These are phyloP conservation scores for Daldinia eschscholtzii DNA, from an alignment of 2,329 filamentous ascomycete species.

Conservation along the genomic window DNA sequence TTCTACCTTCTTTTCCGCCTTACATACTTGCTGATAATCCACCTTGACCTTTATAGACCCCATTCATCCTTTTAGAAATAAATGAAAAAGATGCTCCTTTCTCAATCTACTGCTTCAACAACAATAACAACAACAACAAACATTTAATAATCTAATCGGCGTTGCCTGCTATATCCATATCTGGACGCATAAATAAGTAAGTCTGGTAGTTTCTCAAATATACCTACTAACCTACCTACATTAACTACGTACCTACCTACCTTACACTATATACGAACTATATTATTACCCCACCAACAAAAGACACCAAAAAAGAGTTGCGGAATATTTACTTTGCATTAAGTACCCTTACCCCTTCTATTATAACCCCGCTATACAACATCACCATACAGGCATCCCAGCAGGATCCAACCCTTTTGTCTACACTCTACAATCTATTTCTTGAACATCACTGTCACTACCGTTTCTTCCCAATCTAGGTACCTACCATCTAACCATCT, in stretches of 20 bases:
- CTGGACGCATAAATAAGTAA: background rate
- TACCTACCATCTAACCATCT: background rate
- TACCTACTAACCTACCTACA: too few species aligned
- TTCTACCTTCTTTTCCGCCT: conserved; percentile 10
- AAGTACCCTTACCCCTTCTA: conserved; percentile 7
- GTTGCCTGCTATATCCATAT: background rate
- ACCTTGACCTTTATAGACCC: background rate
- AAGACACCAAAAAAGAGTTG: conserved; percentile 18
- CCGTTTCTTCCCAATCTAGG: background rate
- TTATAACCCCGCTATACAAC: conserved; percentile 29
- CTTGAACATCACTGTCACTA: background rate
- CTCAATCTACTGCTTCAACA: background rate
- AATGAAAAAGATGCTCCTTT: background rate
- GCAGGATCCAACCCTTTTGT: background rate
- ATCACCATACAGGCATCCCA: background rate
- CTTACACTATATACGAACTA: background rate
- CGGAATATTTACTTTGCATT: conserved; percentile 36
- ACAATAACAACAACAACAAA: background rate
- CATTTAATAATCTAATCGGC: background rate
- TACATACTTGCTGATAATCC: background rate
- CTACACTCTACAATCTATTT: background rate
- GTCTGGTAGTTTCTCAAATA: too few species aligned
- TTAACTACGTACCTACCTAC: background rate
- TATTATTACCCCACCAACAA: conserved; percentile 39
- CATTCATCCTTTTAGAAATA: background rate